A percentile compares a stretch with the other conserved stretches of the same genome.
Conservation (phyloP, 257 asterid genomes). For the Fraxinus anomala region DNA sequence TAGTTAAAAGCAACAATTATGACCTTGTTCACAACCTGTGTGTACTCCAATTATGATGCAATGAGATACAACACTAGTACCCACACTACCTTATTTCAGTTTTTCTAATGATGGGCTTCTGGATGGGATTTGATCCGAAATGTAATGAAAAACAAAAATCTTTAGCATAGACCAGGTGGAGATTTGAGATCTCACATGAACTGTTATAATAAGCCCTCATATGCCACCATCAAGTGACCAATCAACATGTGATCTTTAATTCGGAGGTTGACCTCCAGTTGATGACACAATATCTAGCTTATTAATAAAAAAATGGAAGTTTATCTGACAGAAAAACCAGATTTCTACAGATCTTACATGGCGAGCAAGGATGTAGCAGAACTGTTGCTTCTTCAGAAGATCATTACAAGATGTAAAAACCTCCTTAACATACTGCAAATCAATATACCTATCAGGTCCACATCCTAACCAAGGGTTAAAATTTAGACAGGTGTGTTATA, state of each 20-base stretch:
- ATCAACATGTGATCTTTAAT: neutral
- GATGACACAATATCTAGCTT: neutral
- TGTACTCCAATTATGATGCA: neutral
- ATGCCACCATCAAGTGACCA: neutral
- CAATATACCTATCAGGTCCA: constrained; percentile 14
- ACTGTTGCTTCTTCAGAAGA: constrained; percentile 61
- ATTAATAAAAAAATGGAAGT: neutral
- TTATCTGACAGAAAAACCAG: constrained; percentile 2
- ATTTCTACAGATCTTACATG: constrained; percentile 59
- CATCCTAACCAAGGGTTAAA: neutral
- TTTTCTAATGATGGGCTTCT: neutral
- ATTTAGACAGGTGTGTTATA: neutral
- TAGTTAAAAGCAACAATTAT: neutral
- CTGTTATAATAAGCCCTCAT: neutral
- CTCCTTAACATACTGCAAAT: constrained; percentile 73
- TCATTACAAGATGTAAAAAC: constrained; percentile 61
- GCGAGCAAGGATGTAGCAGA: constrained; percentile 84
- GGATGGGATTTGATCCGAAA: neutral
- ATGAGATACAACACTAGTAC: neutral
- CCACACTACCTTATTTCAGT: neutral
- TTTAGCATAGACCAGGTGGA: neutral
- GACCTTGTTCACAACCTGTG: neutral
- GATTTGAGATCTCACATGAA: neutral
- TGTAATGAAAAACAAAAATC: too few relatives aligned
- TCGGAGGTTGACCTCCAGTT: neutral